phyloP scores from a whole-genome alignment of 805 yeast species.

The Hanseniaspora occidentalis region DNA sequence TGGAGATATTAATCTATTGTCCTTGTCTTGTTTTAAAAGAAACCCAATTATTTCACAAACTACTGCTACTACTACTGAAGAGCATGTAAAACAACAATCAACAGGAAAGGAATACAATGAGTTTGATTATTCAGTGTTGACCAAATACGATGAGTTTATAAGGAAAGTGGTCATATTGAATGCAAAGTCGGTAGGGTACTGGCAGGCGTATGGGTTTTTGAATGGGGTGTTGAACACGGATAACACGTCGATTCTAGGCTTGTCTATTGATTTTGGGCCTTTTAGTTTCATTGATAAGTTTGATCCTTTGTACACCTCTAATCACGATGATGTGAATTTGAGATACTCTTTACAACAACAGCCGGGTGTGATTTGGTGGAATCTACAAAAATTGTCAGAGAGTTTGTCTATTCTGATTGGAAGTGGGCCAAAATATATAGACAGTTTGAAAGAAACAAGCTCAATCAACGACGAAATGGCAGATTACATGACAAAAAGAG shows the following conservation, averaged over 20 bases:
- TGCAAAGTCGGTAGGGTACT: conserved; percentile 64
- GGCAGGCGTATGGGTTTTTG: conserved; percentile 87
- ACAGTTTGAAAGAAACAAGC: conserved; percentile 24
- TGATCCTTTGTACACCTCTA: conserved; percentile 74
- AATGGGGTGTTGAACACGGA: conserved; percentile 95
- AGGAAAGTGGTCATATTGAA: conserved; percentile 60
- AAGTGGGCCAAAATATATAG: conserved; percentile 42
- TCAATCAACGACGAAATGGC: conserved; percentile 39
- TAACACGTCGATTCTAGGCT: conserved; percentile 80
- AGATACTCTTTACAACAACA: conserved; percentile 76
- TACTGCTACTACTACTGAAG: conserved; percentile 1
- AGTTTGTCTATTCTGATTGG: conserved; percentile 73
- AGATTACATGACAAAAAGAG: conserved; percentile 42
- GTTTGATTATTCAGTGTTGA: conserved; percentile 24
- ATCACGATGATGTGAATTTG: conserved; percentile 64
- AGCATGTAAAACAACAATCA: conserved; percentile 4
- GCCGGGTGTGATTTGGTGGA: conserved; percentile 90
- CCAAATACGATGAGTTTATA: conserved; percentile 60
- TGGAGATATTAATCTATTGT: conserved; percentile 6
- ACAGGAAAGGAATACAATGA: conserved; percentile 7
- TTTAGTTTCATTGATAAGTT: conserved; percentile 82
- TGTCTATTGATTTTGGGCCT: conserved; percentile 90
- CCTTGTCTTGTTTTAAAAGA: neutral
- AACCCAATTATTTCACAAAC: conserved; percentile 8
- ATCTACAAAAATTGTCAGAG: conserved; percentile 74